Conservation (phyloP, 495 filamentous ascomycete genomes). For the Aspergillus hancockii region DNA sequence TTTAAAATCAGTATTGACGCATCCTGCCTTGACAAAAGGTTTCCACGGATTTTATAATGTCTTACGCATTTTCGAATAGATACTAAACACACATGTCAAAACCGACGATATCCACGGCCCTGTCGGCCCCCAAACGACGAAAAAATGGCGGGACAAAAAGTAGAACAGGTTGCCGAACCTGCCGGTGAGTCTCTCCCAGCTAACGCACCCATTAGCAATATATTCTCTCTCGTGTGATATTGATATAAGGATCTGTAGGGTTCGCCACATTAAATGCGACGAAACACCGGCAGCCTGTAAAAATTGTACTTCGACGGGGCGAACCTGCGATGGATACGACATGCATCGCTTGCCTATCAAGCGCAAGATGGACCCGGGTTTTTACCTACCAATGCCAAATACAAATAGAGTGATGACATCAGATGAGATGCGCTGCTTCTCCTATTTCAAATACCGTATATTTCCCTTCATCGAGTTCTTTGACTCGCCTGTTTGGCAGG, state of each 20-base stretch:
- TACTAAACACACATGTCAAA: too few relatives aligned
- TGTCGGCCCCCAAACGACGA: too few relatives aligned
- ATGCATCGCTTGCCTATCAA: neutral
- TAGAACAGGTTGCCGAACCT: constrained; percentile 18
- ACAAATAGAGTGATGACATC: neutral
- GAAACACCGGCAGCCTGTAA: constrained; percentile 23
- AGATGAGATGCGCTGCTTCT: neutral
- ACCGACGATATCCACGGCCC: too few relatives aligned
- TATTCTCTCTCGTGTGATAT: too few relatives aligned
- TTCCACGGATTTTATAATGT: too few relatives aligned
- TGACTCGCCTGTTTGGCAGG: neutral
- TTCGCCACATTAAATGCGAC: constrained; percentile 26
- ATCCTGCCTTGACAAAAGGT: too few relatives aligned
- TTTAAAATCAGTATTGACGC: too few relatives aligned
- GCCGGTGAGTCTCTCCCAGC: constrained; percentile 13
- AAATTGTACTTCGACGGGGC: constrained; percentile 18
- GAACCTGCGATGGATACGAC: constrained; percentile 15
- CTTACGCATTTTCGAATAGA: too few relatives aligned
- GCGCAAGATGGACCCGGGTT: too few relatives aligned
- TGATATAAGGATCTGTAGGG: constrained; percentile 9
- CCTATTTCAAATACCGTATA: neutral
- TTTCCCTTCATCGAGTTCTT: neutral
- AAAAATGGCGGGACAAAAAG: too few relatives aligned
- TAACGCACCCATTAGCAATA: neutral
- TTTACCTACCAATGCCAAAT: too few relatives aligned